Evolutionary conservation across 2,329 filamentous ascomycete species (phyloP).

Genomic region (Fusarium transvaalense): DNA sequence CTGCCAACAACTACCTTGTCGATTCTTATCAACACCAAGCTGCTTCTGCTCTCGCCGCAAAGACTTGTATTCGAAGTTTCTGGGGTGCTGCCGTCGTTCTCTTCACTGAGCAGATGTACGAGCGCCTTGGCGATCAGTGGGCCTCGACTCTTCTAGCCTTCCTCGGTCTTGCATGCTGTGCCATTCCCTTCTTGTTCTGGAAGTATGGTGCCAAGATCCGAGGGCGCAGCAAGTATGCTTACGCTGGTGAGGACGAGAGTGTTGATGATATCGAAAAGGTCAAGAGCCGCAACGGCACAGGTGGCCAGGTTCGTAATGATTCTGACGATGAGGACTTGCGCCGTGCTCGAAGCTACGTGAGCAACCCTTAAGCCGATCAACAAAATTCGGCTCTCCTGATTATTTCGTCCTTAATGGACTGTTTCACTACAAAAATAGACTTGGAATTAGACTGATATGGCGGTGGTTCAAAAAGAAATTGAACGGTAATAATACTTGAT

Average conservation of each 20-base stretch:
- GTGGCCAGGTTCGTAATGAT: constrained; percentile 50
- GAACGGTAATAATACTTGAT: constrained; percentile 31
- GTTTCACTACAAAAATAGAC: constrained; percentile 11
- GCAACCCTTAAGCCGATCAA: constrained; percentile 55
- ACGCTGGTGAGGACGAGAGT: constrained; percentile 66
- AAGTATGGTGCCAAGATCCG: constrained; percentile 79
- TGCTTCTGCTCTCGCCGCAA: constrained; percentile 83
- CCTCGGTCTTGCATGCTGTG: constrained; percentile 80
- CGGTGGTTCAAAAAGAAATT: background rate
- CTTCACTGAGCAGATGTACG: constrained; percentile 86
- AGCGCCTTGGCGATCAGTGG: constrained; percentile 79
- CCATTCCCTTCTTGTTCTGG: constrained; percentile 87
- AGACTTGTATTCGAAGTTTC: constrained; percentile 82
- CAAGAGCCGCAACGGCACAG: constrained; percentile 36
- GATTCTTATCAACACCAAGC: constrained; percentile 77
- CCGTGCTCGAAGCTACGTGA: constrained; percentile 61
- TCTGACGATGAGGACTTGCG: constrained; percentile 56
- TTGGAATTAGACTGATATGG: constrained; percentile 14
- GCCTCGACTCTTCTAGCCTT: constrained; percentile 79
- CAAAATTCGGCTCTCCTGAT: background rate
- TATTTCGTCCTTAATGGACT: constrained; percentile 2
- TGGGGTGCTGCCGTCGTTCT: constrained; percentile 84
- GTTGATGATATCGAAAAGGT: constrained; percentile 57
- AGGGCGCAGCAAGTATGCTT: constrained; percentile 78
- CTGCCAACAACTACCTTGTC: constrained; percentile 79